phyloP scores from a whole-genome alignment of 176 grass and related monocot species.

The Triticum timopheevii region DNA sequence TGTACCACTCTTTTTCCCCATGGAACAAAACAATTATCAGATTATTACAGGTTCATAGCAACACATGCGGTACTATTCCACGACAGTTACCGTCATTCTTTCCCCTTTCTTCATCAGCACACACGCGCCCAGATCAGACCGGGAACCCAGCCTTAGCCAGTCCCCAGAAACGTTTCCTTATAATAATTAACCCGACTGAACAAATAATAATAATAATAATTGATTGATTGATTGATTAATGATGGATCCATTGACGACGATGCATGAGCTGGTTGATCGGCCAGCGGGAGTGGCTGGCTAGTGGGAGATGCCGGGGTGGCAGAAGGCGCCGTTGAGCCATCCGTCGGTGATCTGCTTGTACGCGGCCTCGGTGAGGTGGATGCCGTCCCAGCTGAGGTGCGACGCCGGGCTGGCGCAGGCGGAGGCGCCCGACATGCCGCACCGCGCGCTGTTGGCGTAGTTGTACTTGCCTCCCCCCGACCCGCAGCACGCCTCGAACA shows the following conservation, averaged over 20 bases:
- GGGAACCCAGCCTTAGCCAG: not conserved
- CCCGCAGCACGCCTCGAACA: conserved; percentile 55
- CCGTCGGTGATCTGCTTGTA: conserved; percentile 63
- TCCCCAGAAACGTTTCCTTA: not conserved
- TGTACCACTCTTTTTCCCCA: not conserved
- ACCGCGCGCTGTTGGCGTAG: conserved; percentile 52
- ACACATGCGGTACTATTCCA: not conserved
- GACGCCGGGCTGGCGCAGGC: conserved; percentile 55
- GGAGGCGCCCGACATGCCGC: conserved; percentile 41
- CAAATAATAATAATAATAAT: not conserved
- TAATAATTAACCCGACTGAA: not conserved
- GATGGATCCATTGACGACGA: too few relatives aligned
- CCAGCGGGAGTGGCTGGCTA: not conserved
- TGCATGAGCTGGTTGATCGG: too few relatives aligned
- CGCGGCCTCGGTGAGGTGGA: conserved; percentile 68
- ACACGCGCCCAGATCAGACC: not conserved
- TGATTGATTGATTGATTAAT: not conserved
- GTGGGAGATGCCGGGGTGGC: conserved; percentile 49
- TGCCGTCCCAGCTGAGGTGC: conserved; percentile 82
- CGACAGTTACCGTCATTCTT: not conserved
- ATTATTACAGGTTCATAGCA: not conserved
- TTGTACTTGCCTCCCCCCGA: conserved; percentile 56
- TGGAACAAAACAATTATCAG: not conserved
- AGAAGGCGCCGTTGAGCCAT: conserved; percentile 58
- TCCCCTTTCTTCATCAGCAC: too few relatives aligned